A percentile compares a stretch with the other conserved stretches of the same genome.
Evolutionary conservation across 805 yeast species (phyloP).

Genomic region (Suhomyces vadensis): DNA sequence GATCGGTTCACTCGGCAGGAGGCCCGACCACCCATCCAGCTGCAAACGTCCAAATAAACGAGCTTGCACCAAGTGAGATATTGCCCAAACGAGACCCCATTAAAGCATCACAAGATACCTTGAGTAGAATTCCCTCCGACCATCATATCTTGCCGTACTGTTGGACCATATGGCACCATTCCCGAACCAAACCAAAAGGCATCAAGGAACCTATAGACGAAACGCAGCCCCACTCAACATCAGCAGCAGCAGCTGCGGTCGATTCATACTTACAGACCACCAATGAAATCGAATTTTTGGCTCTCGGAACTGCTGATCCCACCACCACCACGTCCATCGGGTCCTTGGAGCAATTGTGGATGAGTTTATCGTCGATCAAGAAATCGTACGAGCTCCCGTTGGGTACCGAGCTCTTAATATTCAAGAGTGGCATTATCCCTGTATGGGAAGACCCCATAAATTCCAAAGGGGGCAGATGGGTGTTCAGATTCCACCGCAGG

Average conservation of each 20-base stretch:
- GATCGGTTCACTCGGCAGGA: background rate
- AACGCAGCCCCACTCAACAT: slow-evolving; percentile 13
- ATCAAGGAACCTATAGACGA: slow-evolving; percentile 18
- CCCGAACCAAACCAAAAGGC: slow-evolving; percentile 28
- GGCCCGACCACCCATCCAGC: slow-evolving; percentile 4
- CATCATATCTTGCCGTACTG: slow-evolving; percentile 47
- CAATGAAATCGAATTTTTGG: slow-evolving; percentile 38
- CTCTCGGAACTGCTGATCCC: slow-evolving; percentile 13
- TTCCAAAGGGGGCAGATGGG: slow-evolving; percentile 63
- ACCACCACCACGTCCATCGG: slow-evolving; percentile 35
- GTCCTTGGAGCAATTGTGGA: slow-evolving; percentile 56
- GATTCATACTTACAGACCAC: slow-evolving; percentile 50
- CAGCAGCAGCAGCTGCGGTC: slow-evolving; percentile 29
- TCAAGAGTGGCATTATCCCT: slow-evolving; percentile 61
- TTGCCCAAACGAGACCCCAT: slow-evolving; percentile 40
- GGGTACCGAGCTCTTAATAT: slow-evolving; percentile 57
- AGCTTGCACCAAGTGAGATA: slow-evolving; percentile 13
- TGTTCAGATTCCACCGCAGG: slow-evolving; percentile 49
- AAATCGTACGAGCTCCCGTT: slow-evolving; percentile 38
- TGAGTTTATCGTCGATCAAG: slow-evolving; percentile 40
- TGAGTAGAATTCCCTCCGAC: slow-evolving; percentile 24
- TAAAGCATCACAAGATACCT: slow-evolving; percentile 34
- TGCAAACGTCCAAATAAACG: background rate
- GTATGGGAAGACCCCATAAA: slow-evolving; percentile 69
- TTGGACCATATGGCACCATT: slow-evolving; percentile 54